Percentiles rank a stretch among this genome's conserved stretches.
phyloP scores from a whole-genome alignment of 192 early-diverging fungal genomes.

The Coemansia brasiliensis region DNA sequence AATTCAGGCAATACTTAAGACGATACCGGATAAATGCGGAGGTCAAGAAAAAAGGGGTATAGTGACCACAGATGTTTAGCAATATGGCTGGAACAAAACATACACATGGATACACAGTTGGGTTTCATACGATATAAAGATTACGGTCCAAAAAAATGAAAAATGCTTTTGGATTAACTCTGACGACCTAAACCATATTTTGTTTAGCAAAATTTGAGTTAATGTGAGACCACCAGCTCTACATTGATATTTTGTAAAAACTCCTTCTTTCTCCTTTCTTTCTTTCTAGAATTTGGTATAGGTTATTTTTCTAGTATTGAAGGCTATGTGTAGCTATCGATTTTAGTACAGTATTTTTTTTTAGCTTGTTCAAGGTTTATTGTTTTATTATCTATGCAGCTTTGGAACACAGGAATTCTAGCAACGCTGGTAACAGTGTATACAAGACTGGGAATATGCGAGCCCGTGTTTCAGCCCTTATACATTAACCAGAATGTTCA shows the following conservation, averaged over 20 bases:
- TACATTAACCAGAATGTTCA: not conserved
- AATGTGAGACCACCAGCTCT: not conserved
- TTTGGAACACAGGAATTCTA: slow-evolving; percentile 2
- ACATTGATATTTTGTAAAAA: too few relatives aligned
- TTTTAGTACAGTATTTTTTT: not conserved
- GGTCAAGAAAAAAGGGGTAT: too few relatives aligned
- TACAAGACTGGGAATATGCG: not conserved
- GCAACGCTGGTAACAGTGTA: slow-evolving; percentile 5
- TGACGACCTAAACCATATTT: too few relatives aligned
- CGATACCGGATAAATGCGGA: too few relatives aligned
- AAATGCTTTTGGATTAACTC: too few relatives aligned
- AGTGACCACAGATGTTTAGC: too few relatives aligned
- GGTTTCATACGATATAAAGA: too few relatives aligned
- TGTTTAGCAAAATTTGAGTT: not conserved
- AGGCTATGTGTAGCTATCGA: too few relatives aligned
- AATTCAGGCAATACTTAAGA: too few relatives aligned
- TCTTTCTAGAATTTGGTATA: not conserved
- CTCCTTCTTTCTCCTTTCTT: not conserved
- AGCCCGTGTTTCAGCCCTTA: slow-evolving; percentile 1
- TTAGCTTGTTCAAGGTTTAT: not conserved
- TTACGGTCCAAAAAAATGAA: too few relatives aligned
- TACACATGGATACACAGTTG: too few relatives aligned
- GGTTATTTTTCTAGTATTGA: slow-evolving; percentile 2
- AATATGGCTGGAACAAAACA: too few relatives aligned
- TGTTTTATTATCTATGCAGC: slow-evolving; percentile 1